A percentile compares a stretch with the other conserved stretches of the same genome.
Evolutionary conservation across 1,284 basidiomycete species (phyloP).

Genomic region (Marasmius fiardii): DNA sequence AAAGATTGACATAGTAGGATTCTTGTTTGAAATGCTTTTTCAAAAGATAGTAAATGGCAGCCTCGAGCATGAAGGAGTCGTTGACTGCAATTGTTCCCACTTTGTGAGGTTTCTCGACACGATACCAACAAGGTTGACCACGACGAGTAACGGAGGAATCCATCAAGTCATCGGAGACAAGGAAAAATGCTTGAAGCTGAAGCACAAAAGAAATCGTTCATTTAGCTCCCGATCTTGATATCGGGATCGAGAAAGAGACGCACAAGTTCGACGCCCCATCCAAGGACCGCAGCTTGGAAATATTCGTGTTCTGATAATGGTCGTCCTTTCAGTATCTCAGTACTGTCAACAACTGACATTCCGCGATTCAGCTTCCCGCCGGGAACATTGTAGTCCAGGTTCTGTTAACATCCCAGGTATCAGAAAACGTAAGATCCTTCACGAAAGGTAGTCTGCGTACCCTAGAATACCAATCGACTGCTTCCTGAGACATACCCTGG

Average conservation of each 20-base stretch:
- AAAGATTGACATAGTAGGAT: conserved; percentile 82
- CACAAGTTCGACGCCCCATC: conserved; percentile 96
- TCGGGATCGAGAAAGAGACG: conserved; percentile 30
- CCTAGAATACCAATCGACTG: conserved; percentile 76
- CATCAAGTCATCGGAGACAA: conserved; percentile 99
- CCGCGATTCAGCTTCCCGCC: conserved; percentile 98
- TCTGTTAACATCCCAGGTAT: conserved; percentile 42
- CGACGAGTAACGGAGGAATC: conserved; percentile 91
- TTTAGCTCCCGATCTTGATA: not conserved
- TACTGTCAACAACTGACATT: conserved; percentile 91
- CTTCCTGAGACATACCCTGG: conserved; percentile 80
- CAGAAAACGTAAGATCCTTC: not conserved
- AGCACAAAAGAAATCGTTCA: not conserved
- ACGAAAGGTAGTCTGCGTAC: conserved; percentile 38
- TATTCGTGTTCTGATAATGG: conserved; percentile 80
- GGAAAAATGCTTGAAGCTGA: conserved; percentile 96
- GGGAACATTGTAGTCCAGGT: conserved; percentile 91
- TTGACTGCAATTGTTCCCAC: conserved; percentile 94
- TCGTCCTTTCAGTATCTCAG: conserved; percentile 81
- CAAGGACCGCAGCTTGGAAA: conserved; percentile 85
- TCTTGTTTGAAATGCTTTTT: conserved; percentile 87
- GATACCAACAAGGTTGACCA: conserved; percentile 99
- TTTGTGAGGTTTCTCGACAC: conserved; percentile 41
- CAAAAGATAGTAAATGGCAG: conserved; percentile 88
- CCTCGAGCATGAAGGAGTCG: conserved; percentile 96